These are phyloP conservation scores for Hyparrhenia diplandra DNA, from an alignment of 176 grass and related monocot genomes.

Conservation along the genomic window DNA sequence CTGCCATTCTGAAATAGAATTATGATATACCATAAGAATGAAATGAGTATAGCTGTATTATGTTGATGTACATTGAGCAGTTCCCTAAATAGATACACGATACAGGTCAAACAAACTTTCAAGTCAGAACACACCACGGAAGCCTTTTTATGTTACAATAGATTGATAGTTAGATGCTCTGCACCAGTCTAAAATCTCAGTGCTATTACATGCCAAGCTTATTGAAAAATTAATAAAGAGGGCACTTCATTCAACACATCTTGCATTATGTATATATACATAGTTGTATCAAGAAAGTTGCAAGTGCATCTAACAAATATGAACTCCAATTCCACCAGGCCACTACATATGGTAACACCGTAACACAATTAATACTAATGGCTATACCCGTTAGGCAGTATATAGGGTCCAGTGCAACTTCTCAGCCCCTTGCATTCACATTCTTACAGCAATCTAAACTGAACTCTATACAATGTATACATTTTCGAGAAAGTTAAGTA, in stretches of 20 bases:
- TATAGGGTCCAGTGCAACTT: constrained; percentile 4
- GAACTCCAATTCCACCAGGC: not conserved
- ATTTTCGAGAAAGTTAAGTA: not conserved
- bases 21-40: not conserved
- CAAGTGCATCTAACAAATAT: not conserved
- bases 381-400: not conserved
- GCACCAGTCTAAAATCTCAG: not conserved
- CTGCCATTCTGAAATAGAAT: constrained; percentile 72
- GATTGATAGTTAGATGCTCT: not conserved
- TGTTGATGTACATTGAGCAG: not conserved
- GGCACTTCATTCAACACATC: not conserved
- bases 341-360: not conserved
- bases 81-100: too few species aligned
- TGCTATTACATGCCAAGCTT: not conserved
- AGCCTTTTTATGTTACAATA: too few species aligned
- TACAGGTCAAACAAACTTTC: too few species aligned
- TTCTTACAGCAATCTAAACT: constrained; percentile 1
- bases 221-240: not conserved
- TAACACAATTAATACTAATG: not conserved
- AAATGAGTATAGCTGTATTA: not conserved
- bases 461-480: not conserved
- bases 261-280: not conserved
- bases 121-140: too few species aligned
- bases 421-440: not conserved
- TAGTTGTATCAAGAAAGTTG: not conserved